These are phyloP conservation scores for Chlamydomonas incerta DNA, from an alignment of 139 green algal species.

Conservation along the genomic window DNA sequence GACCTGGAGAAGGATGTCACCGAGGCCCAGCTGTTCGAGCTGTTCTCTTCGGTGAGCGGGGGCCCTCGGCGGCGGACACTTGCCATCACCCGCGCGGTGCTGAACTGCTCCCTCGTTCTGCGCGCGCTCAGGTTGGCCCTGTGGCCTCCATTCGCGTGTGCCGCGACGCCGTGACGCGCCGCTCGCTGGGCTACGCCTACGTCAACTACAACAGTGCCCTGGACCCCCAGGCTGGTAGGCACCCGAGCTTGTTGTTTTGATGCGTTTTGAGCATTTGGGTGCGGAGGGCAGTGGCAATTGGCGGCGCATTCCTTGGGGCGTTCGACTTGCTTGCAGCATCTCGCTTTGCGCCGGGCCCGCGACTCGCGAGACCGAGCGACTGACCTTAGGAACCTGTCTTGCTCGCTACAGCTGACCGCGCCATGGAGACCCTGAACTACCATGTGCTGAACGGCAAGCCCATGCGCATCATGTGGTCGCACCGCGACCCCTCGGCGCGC, in stretches of 20 bases:
- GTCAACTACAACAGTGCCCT: constrained; percentile 94
- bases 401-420: constrained; percentile 77
- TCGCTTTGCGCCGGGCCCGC: too few species aligned
- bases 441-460: constrained; percentile 84
- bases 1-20: constrained; percentile 93
- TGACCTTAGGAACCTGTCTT: too few species aligned
- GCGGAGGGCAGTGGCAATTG: too few species aligned
- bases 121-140: constrained; percentile 80
- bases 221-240: constrained; percentile 84
- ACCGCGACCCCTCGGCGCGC: constrained; percentile 82
- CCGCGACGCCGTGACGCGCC: constrained; percentile 91
- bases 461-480: constrained; percentile 96
- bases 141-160: constrained; percentile 94
- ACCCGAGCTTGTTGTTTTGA: background rate
- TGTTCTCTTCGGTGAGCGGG: constrained; percentile 86
- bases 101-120: background rate
- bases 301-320: too few species aligned
- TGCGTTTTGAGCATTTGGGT: too few species aligned
- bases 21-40: constrained; percentile 91
- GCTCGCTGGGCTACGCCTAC: constrained; percentile 95
- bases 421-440: constrained; percentile 94
- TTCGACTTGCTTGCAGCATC: too few species aligned
- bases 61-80: background rate
- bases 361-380: too few species aligned
- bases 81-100: background rate